Evolutionary conservation across 179 eudicot genomes (phyloP), one percentile per base, ranked within the genome.

Genomic region (Corrigiola litoralis): DNA sequence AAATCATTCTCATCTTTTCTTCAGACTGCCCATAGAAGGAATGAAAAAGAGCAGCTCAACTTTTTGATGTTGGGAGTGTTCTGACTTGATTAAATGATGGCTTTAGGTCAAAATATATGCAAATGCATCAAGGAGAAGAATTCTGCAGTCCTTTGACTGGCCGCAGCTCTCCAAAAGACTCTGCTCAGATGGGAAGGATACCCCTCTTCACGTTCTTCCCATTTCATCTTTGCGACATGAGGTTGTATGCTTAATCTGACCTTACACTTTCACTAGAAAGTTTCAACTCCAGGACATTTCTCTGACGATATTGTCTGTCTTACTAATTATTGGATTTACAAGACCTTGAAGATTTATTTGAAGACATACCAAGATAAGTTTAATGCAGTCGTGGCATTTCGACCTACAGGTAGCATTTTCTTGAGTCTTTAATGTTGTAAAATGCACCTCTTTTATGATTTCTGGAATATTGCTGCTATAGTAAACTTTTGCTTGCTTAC

Each of bases 141-240:
- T 82, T 64, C 71, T 85, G 71, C 83, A 78, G 62, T 80, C 87
- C 4, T 85, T 77, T 67, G 79, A 81, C 25, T 85, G 87, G 87
- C 79, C 87, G 2, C 81, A 82, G 21, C 72, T 85, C 46, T 82
- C 90, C 53, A 75, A 74, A 33, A 82, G 58, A 45, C 78, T 85
- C 47, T 76, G 85, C 69, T 54, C 77, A 27, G 58, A 85, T 64
- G 87, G 81, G 57, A 82, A 78, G 61, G 85, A 80, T 51, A 82
- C 87, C 41, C 82, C 85, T 55, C 80, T 85, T 34, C 90, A 85
- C 63, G 77, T 85, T 70, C 58, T 82, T 49, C 87, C 90, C 37
- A 85, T 85, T 7, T 82, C 87, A 46, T 85, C 85, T 47, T 65
- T 85, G 32, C 74, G 63, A 44, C 81, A 82, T 37, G 85, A 85